Evolutionary conservation across 2,329 filamentous ascomycete species (phyloP).

Genomic region (Aspergillus hiratsukae): DNA sequence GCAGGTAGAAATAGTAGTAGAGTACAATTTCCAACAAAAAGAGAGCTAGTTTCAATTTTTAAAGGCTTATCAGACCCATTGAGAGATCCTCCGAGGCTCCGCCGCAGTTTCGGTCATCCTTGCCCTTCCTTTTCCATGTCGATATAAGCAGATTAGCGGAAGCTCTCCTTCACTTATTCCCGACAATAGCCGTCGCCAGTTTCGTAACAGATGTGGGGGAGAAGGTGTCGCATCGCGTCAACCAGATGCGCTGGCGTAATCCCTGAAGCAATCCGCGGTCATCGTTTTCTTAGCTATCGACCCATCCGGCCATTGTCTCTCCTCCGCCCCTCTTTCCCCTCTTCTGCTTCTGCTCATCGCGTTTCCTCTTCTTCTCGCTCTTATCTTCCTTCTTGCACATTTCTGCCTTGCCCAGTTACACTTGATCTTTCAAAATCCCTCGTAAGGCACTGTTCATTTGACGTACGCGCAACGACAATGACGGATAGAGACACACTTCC

Average conservation of each 20-base stretch:
- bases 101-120: not conserved
- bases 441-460: conserved; percentile 37
- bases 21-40: too few relatives aligned
- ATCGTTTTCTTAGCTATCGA: conserved; percentile 19
- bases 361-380: conserved; percentile 12
- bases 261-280: conserved; percentile 20
- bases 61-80: not conserved
- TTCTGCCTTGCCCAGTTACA: conserved; percentile 10
- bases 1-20: too few relatives aligned
- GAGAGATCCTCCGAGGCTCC: conserved; percentile 7
- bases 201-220: conserved; percentile 31
- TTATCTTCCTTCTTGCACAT: conserved; percentile 10
- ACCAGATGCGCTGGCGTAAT: conserved; percentile 25
- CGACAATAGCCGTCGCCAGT: conserved; percentile 20
- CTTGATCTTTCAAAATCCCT: conserved; percentile 15
- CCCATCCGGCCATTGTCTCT: conserved; percentile 21
- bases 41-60: not conserved
- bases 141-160: not conserved
- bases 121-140: not conserved
- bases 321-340: conserved; percentile 15
- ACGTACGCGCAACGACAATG: conserved; percentile 40
- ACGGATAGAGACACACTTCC: conserved; percentile 45
- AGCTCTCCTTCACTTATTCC: conserved; percentile 3
- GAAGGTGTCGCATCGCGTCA: conserved; percentile 26
- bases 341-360: conserved; percentile 16